Conservation (phyloP, 352 stramenopile genomes). For the Globisporangium emineosum region DNA sequence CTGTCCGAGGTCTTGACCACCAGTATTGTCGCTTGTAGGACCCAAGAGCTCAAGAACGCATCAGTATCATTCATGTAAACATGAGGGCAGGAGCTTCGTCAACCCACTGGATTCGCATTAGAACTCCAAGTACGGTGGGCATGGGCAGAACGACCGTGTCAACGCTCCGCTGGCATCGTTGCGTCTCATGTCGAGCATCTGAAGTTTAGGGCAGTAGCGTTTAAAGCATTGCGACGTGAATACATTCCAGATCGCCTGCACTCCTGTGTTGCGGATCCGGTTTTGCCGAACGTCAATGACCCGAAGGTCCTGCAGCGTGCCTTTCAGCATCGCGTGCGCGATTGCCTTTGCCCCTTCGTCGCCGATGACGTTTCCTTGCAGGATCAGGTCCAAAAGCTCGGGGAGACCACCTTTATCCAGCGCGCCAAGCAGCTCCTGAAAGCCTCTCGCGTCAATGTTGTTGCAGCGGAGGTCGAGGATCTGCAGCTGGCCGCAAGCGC, state of each 20-base stretch:
- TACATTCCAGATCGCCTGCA: slow-evolving; percentile 64
- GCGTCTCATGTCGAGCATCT: slow-evolving; percentile 60
- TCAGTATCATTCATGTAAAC: slow-evolving; percentile 59
- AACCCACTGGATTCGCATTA: slow-evolving; percentile 18
- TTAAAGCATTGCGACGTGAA: slow-evolving; percentile 52
- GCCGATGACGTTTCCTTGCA: slow-evolving; percentile 58
- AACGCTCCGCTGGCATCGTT: slow-evolving; percentile 52
- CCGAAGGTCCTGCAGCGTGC: slow-evolving; percentile 37
- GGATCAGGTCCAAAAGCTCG: slow-evolving; percentile 45
- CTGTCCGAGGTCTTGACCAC: background rate
- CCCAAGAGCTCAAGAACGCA: slow-evolving; percentile 68
- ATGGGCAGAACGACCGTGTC: slow-evolving; percentile 52
- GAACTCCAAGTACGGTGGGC: slow-evolving; percentile 51
- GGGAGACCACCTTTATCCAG: slow-evolving; percentile 50
- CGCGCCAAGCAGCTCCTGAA: slow-evolving; percentile 34
- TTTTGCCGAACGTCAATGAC: slow-evolving; percentile 65
- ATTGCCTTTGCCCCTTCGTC: slow-evolving; percentile 57
- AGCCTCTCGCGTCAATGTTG: slow-evolving; percentile 41
- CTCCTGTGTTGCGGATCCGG: slow-evolving; percentile 54
- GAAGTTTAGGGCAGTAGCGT: slow-evolving; percentile 53
- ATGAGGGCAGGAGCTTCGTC: background rate
- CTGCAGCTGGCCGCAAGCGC: slow-evolving; percentile 48
- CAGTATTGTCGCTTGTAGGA: slow-evolving; percentile 25
- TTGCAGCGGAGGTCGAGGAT: slow-evolving; percentile 68
- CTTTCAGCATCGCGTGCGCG: slow-evolving; percentile 51